A percentile compares a stretch with the other conserved stretches of the same genome.
Evolutionary conservation across 192 early-diverging fungal genomes (phyloP).

Genomic region (Funneliformis geosporum): DNA sequence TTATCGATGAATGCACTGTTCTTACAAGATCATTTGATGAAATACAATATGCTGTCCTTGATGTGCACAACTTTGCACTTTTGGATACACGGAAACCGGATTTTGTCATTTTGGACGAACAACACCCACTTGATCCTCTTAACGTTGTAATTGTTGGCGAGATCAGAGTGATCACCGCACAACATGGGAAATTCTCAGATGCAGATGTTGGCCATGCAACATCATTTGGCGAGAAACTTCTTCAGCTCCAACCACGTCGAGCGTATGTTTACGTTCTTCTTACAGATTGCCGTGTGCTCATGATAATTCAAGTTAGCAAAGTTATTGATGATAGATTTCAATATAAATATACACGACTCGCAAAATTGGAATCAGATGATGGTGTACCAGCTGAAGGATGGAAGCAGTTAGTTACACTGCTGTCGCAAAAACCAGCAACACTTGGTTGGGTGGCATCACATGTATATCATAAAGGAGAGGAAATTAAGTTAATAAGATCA

Average conservation of each 20-base stretch:
- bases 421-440: background rate
- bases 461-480: background rate
- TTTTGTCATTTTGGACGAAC: slow-evolving; percentile 12
- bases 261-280: slow-evolving; percentile 7
- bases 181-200: slow-evolving; percentile 15
- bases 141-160: slow-evolving; percentile 5
- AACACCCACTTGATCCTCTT: background rate
- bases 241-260: slow-evolving; percentile 20
- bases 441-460: background rate
- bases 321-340: no score
- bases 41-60: no score
- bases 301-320: no score
- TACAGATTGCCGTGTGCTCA: no score
- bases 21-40: no score
- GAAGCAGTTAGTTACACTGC: background rate
- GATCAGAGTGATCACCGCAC: background rate
- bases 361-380: no score
- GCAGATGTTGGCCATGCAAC: slow-evolving; percentile 14
- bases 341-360: no score
- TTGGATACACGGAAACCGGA: slow-evolving; percentile 23
- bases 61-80: no score
- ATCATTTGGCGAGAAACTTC: slow-evolving; percentile 24
- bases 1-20: no score
- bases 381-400: no score
- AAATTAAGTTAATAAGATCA: background rate